Evolutionary conservation across 2,329 filamentous ascomycete species (phyloP), one percentile per base, ranked within the genome.

Genomic region (Endoconidiophora laricicola): DNA sequence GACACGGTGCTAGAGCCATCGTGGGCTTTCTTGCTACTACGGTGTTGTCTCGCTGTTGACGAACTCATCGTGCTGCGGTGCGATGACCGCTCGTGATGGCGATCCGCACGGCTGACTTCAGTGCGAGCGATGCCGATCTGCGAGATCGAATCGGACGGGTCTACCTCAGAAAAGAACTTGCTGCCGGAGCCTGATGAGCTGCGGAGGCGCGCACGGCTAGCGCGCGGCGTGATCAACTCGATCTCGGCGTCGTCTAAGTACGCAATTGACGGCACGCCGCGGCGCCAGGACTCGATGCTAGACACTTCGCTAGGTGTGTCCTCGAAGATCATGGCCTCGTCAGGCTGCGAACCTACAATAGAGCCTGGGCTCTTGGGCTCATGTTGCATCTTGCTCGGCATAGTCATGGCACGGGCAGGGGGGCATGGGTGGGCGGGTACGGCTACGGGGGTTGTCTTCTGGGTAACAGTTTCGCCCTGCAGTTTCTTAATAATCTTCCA

Each of bases 401-500:
- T 49, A 2, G 51, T 53, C 47, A 48, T 12, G 49, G 33, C 16
- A 9, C 46, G 51, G 3, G 39, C 46, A 4, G 29, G 29, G 22
- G 44, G 26, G 16, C 45, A 51, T 22, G 48, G 50, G 3, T 49
- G 46, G 16, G 56, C 54, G 1, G 39, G 23, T 20, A 54, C 46
- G 18, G 59, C 56, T 41, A 64, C 61, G 1, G 61, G 63, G 57
- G 64, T 61, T 23, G 63, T 54, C 6, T 59, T 22, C 18, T 60
- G 58, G 10, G 44, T 22, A 22, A 29, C 41, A 61, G 62, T 14
- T 52, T 54, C 39, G 49, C 73, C 71, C 53, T 66, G 64, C 56
- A 96, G 85, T 58, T 79, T 81, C 71, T 95, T 93, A 66, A 98
- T 80, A 62, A 98, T 95, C 67, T 94, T 96, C 75, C 86, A 96